Base-by-base conservation (phyloP, 1,284 basidiomycete species). In the Cutaneotrichosporon sp. region DNA sequence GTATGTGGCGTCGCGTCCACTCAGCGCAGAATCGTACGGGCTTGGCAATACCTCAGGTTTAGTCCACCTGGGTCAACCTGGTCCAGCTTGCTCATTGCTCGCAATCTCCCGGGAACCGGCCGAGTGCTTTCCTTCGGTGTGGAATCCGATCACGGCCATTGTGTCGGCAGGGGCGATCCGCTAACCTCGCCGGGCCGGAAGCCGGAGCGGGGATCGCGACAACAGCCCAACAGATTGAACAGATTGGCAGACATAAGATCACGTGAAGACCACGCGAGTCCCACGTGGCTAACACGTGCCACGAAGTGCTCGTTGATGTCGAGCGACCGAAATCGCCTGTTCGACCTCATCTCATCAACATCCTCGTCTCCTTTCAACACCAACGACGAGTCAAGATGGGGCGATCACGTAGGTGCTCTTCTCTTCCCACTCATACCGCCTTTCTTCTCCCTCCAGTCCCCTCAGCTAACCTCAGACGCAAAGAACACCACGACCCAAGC, bases 401-500 rank as follows among this genome's bases (percentile, higher is more conserved):
- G 14, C 22, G 38, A 7, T 39, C 38, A 25, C 38, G 38, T 39
- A 39, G 14, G 38, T 39, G 22, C 12, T 22, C 19, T 9, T 22
- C 8, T 22, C 16, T 19, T 16, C 35, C 5, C 17, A n/a, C n/a
- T n/a, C n/a, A n/a, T n/a, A n/a, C n/a, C n/a, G 27, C 27, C 27
- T 29, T 29, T 29, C 27, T 7, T 29, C 6, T 29, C 27, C 27
- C 27, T 7, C 27, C 27, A 6, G 27, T 29, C 33, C 34, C 34
- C 14, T 29, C 27, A 39, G 31, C 61, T 52, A 27, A 59, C 48
- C 11, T 3, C 51, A 75, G 72, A 75, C 60, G 70, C 73, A 0
- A 71, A 70, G 50, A 70, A 70, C 61, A 72, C 71, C 52, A 72
- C 73, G 3, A 69, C 64, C 25, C 71, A 72, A 39, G 66, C 73